Conservation (phyloP, 108 stramenopile genomes). For the Nitzschia sp. region DNA sequence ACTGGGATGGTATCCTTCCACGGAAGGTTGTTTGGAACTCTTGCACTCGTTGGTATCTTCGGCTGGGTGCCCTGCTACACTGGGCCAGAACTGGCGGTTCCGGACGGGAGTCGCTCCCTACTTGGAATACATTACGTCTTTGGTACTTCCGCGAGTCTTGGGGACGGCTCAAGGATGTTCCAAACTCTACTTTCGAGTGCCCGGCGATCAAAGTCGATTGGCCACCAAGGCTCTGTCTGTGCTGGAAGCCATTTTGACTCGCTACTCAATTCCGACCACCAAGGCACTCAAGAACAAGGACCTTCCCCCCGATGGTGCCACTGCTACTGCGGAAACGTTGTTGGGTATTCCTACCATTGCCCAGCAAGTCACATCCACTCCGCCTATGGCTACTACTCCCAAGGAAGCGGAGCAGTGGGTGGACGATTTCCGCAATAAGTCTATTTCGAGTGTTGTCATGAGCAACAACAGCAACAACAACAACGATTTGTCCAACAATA, state of each 20-base stretch:
- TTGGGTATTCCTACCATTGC: constrained; percentile 27
- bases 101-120: constrained; percentile 80
- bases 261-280: constrained; percentile 38
- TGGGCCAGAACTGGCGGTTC: constrained; percentile 68
- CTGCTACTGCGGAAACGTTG: constrained; percentile 4
- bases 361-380: constrained; percentile 9
- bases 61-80: constrained; percentile 62
- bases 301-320: constrained; percentile 22
- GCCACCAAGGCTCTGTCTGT: constrained; percentile 65
- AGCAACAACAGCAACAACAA: not conserved
- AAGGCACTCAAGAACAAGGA: constrained; percentile 8
- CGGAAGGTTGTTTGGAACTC: constrained; percentile 77
- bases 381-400: not conserved
- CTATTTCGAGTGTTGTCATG: not conserved
- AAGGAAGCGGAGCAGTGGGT: constrained; percentile 7
- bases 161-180: constrained; percentile 33
- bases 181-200: constrained; percentile 50
- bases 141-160: constrained; percentile 67
- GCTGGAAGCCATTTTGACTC: constrained; percentile 61
- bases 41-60: constrained; percentile 60
- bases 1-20: constrained; percentile 69
- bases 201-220: constrained; percentile 61
- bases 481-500: not conserved
- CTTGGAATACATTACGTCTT: constrained; percentile 73
- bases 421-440: constrained; percentile 19